Evolutionary conservation across 1,284 basidiomycete genomes (phyloP), one percentile per base, ranked within the genome.

Genomic region (Fomitopsis betulina): DNA sequence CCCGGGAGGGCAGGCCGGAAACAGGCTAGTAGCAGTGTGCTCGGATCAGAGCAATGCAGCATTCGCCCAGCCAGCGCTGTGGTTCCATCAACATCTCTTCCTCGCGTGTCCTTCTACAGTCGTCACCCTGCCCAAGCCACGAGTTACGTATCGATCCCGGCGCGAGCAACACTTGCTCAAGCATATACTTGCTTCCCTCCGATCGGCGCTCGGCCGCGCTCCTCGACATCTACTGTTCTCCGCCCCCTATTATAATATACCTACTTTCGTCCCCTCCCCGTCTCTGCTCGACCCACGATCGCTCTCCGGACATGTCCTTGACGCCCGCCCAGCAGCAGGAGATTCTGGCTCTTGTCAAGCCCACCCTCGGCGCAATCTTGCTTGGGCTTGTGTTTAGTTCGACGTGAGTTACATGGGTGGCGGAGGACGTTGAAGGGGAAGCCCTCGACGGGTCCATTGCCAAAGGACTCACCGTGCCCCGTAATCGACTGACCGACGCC

Each of bases 361-460:
- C 55, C 17, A 56, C 55, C 17, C 35, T 56, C 15, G 55, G 55
- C 30, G 55, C 55, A 7, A 49, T 56, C 35, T 32, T 56, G 21
- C 45, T 56, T 35, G 30, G 32, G 5, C 39, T 56, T 13, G 55
- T 51, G 6, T 56, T 56, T 21, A 56, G 55, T 37, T 39, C 55
- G 17, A 43, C 37, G 55, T 56, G 45, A 50, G 55, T 43, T n/a
- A n/a, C n/a, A n/a, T n/a, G n/a, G n/a, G n/a, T n/a, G n/a, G n/a
- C n/a, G n/a, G n/a, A n/a, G n/a, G n/a, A n/a, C n/a, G n/a, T n/a
- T n/a, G n/a, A n/a, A n/a, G n/a, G n/a, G n/a, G n/a, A n/a, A n/a
- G n/a, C n/a, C n/a, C n/a, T n/a, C n/a, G n/a, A n/a, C n/a, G n/a
- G n/a, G n/a, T n/a, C n/a, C n/a, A n/a, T n/a, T n/a, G n/a, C n/a